Evolutionary conservation across 345 rosid species (phyloP).

Genomic region (Aethionema arabicum): DNA sequence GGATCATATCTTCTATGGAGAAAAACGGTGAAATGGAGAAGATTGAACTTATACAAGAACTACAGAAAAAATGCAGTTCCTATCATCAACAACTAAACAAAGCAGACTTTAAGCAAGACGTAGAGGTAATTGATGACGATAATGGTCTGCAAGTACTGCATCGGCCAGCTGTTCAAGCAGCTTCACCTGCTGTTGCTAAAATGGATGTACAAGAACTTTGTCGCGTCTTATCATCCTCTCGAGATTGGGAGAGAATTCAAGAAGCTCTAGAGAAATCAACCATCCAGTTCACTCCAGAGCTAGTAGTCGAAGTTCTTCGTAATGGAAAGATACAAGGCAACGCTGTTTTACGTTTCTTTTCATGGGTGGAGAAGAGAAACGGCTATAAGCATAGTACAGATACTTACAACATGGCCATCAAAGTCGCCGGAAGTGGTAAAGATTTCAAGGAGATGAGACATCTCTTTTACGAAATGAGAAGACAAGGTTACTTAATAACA

Average conservation of each 20-base stretch:
- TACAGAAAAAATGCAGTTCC: slow-evolving; percentile 41
- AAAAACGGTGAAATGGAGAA: slow-evolving; percentile 54
- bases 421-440: slow-evolving; percentile 74
- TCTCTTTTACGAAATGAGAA: slow-evolving; percentile 76
- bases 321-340: slow-evolving; percentile 49
- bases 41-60: slow-evolving; percentile 48
- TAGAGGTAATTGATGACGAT: slow-evolving; percentile 22
- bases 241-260: slow-evolving; percentile 46
- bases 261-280: slow-evolving; percentile 53
- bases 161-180: slow-evolving; percentile 28
- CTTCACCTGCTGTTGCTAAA: slow-evolving; percentile 35
- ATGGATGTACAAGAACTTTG: slow-evolving; percentile 50
- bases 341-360: slow-evolving; percentile 61
- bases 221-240: slow-evolving; percentile 42
- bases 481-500: slow-evolving; percentile 56
- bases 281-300: slow-evolving; percentile 63
- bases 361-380: slow-evolving; percentile 65
- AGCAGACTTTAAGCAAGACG: slow-evolving; percentile 24
- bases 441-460: slow-evolving; percentile 81
- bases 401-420: slow-evolving; percentile 87
- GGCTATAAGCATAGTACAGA: slow-evolving; percentile 65
- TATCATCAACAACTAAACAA: slow-evolving; percentile 26
- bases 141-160: slow-evolving; percentile 23
- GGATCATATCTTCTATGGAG: slow-evolving; percentile 60
- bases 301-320: slow-evolving; percentile 50